Percentiles rank a stretch among this genome's conserved stretches.
Conservation (phyloP, 164 flowering plant species). For the Buxus sempervirens region DNA sequence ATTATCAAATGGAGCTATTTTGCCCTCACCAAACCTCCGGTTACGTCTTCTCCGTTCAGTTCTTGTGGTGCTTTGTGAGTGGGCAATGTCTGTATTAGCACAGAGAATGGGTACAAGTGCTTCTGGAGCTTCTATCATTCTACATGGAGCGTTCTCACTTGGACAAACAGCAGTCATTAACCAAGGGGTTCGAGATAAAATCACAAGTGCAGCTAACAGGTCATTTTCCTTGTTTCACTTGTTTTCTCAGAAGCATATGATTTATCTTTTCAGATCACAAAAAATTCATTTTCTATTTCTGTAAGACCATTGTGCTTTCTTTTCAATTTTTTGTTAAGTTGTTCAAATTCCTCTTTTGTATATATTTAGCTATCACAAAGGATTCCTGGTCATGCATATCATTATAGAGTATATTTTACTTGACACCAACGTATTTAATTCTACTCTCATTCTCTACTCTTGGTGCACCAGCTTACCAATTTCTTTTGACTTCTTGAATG, state of each 20-base stretch:
- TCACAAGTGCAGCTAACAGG: constrained; percentile 93
- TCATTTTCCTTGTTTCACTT: constrained; percentile 15
- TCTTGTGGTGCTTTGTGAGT: constrained; percentile 80
- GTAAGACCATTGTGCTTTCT: not conserved
- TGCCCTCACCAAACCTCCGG: constrained; percentile 71
- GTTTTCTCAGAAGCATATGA: not conserved
- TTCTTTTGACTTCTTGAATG: too few species aligned
- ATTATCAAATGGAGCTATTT: constrained; percentile 73
- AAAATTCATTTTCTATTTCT: not conserved
- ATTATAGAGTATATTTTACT: too few species aligned
- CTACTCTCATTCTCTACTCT: too few species aligned
- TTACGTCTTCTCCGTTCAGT: constrained; percentile 85
- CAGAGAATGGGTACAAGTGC: constrained; percentile 79
- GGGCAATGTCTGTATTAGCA: constrained; percentile 79
- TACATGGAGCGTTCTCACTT: constrained; percentile 51
- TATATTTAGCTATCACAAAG: too few species aligned
- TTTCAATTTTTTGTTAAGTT: not conserved
- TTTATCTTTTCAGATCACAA: not conserved
- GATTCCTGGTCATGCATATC: too few species aligned
- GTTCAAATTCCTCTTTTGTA: too few species aligned
- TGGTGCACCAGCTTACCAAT: too few species aligned
- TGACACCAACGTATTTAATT: too few species aligned
- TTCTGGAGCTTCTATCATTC: constrained; percentile 61
- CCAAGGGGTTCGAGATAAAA: constrained; percentile 88
- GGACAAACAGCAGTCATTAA: constrained; percentile 48